Evolutionary conservation across 2,329 filamentous ascomycete genomes (phyloP).

Genomic region (Arthrobotrys pseudoclavata): DNA sequence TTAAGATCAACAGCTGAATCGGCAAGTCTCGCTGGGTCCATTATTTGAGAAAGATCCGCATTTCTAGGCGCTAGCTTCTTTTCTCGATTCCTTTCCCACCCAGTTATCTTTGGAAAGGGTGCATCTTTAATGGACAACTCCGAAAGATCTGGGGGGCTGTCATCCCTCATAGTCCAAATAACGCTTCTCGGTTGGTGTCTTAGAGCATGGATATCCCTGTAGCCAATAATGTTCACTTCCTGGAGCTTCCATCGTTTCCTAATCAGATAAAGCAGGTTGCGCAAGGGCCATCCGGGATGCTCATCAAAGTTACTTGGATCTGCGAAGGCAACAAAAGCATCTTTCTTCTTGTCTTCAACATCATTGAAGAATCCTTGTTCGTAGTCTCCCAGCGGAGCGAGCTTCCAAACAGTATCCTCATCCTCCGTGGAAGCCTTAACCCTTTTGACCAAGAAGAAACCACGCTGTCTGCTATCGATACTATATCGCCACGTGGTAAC

Average conservation of each 20-base stretch:
- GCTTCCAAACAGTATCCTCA: conserved; percentile 74
- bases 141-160: conserved; percentile 67
- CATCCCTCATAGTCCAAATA: conserved; percentile 76
- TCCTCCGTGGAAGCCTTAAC: conserved; percentile 66
- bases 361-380: conserved; percentile 89
- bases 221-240: conserved; percentile 87
- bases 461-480: conserved; percentile 85
- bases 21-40: conserved; percentile 85
- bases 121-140: conserved; percentile 50
- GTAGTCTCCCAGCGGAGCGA: conserved; percentile 81
- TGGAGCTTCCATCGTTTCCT: conserved; percentile 83
- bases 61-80: conserved; percentile 83
- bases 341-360: conserved; percentile 72
- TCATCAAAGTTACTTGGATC: conserved; percentile 92
- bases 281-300: conserved; percentile 90
- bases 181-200: conserved; percentile 86
- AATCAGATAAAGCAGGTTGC: conserved; percentile 88
- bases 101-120: conserved; percentile 86
- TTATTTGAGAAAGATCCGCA: conserved; percentile 88
- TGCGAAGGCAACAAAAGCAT: conserved; percentile 87
- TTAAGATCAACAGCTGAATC: conserved; percentile 97
- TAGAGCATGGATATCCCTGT: conserved; percentile 82
- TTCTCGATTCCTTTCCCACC: conserved; percentile 88
- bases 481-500: conserved; percentile 90
- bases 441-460: conserved; percentile 95